These are phyloP conservation scores for Macadamia integrifolia DNA, from an alignment of 164 flowering plant genomes.

Conservation along the genomic window DNA sequence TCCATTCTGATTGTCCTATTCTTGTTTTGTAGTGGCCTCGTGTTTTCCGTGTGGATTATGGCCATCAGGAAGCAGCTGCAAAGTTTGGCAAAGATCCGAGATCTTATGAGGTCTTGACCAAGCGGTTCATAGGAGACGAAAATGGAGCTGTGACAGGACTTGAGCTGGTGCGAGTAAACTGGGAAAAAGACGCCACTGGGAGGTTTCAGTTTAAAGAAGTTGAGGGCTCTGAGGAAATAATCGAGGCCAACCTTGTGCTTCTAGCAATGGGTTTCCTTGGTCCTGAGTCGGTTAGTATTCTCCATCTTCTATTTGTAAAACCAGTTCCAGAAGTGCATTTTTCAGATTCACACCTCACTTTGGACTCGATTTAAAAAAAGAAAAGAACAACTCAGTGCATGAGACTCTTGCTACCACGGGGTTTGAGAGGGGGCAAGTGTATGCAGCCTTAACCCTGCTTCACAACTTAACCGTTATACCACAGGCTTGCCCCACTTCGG, in stretches of 20 bases:
- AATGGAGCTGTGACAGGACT: constrained; percentile 78
- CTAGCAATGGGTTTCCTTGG: constrained; percentile 99
- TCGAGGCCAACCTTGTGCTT: constrained; percentile 82
- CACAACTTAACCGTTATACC: too few relatives aligned
- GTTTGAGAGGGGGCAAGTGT: too few relatives aligned
- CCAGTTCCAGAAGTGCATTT: too few relatives aligned
- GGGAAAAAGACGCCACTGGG: constrained; percentile 95
- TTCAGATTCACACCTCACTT: not conserved
- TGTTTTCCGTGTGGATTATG: constrained; percentile 94
- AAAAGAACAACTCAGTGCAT: too few relatives aligned
- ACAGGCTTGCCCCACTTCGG: too few relatives aligned
- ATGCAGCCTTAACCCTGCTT: too few relatives aligned
- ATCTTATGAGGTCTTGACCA: constrained; percentile 86
- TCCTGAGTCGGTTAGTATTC: constrained; percentile 75
- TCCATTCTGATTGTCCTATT: not conserved
- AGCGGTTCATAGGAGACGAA: constrained; percentile 84
- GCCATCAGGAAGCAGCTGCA: constrained; percentile 91
- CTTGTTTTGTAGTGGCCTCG: constrained; percentile 82
- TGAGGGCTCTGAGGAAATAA: constrained; percentile 76
- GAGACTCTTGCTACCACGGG: too few relatives aligned
- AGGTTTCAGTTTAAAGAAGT: constrained; percentile 79
- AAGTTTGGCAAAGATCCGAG: constrained; percentile 97
- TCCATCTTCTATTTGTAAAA: not conserved
- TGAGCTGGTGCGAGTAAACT: constrained; percentile 68
- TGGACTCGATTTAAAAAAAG: not conserved